Conservation (phyloP, 2,329 filamentous ascomycete genomes). For the Cordyceps pruinosa region DNA sequence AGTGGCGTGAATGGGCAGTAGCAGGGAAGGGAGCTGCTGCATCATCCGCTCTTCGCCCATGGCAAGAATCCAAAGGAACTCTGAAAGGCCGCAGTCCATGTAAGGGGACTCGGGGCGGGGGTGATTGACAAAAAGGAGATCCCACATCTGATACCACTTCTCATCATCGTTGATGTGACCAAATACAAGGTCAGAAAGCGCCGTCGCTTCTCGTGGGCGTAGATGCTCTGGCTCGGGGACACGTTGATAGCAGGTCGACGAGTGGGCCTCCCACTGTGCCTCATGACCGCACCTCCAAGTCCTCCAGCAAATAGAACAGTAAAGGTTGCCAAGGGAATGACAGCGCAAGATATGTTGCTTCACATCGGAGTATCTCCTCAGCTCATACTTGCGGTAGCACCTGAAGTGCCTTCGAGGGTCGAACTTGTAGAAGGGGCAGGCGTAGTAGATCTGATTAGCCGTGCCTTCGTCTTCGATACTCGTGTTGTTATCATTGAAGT, state of each 20-base stretch:
- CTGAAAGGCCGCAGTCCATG: background rate
- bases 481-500: no score
- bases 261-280: background rate
- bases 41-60: background rate
- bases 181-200: background rate
- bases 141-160: conserved; percentile 8
- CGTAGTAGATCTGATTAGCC: background rate
- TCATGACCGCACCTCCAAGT: background rate
- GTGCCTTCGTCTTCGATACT: no score
- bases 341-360: conserved; percentile 4
- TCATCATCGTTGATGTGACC: background rate
- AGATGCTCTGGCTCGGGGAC: background rate
- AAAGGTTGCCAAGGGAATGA: background rate
- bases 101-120: background rate
- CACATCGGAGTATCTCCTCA: background rate
- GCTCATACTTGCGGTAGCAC: conserved; percentile 3
- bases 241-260: background rate
- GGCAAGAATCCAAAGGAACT: background rate
- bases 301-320: conserved; percentile 2
- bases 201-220: background rate
- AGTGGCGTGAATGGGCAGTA: background rate
- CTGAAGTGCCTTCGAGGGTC: background rate
- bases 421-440: conserved; percentile 8
- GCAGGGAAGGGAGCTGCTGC: background rate
- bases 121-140: conserved; percentile 2